Conservation (phyloP, 2,329 filamentous ascomycete genomes). For the Myriangium duriaei region DNA sequence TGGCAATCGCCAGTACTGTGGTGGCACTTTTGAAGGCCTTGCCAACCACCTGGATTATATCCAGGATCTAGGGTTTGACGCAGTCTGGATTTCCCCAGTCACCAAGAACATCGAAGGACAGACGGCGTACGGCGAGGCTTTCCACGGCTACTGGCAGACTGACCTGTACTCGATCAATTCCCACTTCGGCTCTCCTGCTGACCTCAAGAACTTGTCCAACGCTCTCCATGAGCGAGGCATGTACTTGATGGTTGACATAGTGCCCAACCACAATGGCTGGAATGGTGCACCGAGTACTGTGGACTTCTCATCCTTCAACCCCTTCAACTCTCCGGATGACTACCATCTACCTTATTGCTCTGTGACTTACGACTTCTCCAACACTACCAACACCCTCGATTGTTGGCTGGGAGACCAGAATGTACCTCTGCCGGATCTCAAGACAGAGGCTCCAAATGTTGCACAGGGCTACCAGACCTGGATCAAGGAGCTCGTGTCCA, state of each 20-base stretch:
- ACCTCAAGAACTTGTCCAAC: constrained; percentile 23
- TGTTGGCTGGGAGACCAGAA: constrained; percentile 46
- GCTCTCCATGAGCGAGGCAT: constrained; percentile 26
- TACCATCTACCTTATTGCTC: constrained; percentile 41
- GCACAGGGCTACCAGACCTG: constrained; percentile 43
- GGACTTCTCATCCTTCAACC: constrained; percentile 25
- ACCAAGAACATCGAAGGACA: constrained; percentile 31
- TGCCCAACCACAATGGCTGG: constrained; percentile 27
- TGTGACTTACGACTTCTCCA: constrained; percentile 37
- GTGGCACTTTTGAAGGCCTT: constrained; percentile 48
- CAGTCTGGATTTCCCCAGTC: constrained; percentile 46
- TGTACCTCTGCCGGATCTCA: constrained; percentile 49
- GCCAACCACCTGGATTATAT: constrained; percentile 51
- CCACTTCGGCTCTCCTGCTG: constrained; percentile 25
- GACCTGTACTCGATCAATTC: constrained; percentile 33
- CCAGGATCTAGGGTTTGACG: constrained; percentile 47
- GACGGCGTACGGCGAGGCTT: constrained; percentile 30
- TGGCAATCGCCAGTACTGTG: constrained; percentile 38
- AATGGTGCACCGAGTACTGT: constrained; percentile 17
- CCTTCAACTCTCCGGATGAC: constrained; percentile 29
- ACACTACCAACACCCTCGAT: constrained; percentile 27
- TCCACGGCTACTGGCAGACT: constrained; percentile 45
- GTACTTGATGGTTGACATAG: constrained; percentile 29
- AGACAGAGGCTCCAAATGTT: constrained; percentile 41
- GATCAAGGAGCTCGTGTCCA: constrained; percentile 44